Conservation (phyloP, 805 yeast species). For the Brettanomyces bruxellensis region DNA sequence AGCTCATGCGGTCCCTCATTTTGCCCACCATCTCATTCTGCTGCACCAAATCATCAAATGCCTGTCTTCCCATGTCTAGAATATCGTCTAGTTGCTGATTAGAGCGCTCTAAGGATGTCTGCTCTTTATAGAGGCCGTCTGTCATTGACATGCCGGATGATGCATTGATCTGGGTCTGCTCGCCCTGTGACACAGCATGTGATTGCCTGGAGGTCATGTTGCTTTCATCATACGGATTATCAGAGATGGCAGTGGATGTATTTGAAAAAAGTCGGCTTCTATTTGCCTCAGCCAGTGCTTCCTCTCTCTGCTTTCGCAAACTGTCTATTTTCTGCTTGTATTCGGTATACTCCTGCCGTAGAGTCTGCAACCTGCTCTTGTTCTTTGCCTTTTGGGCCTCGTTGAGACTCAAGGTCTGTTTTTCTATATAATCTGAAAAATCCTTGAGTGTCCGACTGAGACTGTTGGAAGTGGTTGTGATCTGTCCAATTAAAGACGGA, state of each 20-base stretch:
- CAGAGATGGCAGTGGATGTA: constrained; percentile 23
- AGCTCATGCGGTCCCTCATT: constrained; percentile 55
- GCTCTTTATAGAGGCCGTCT: constrained; percentile 66
- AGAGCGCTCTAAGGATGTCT: constrained; percentile 50
- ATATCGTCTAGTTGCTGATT: constrained; percentile 82
- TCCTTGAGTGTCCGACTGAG: constrained; percentile 62
- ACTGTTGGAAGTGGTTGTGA: constrained; percentile 71
- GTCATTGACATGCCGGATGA: constrained; percentile 29
- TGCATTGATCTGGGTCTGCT: constrained; percentile 6
- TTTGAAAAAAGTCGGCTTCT: constrained; percentile 41
- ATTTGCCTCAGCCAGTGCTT: constrained; percentile 34
- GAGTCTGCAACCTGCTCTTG: constrained; percentile 49
- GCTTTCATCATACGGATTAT: constrained; percentile 40
- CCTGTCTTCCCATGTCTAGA: constrained; percentile 78
- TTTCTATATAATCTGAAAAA: constrained; percentile 31
- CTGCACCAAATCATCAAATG: constrained; percentile 77
- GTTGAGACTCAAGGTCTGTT: constrained; percentile 41
- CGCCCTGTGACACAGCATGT: constrained; percentile 2
- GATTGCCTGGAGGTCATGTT: constrained; percentile 13
- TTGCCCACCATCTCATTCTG: constrained; percentile 66
- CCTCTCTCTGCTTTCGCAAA: constrained; percentile 51
- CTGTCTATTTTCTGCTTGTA: constrained; percentile 41
- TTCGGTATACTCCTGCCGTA: constrained; percentile 39
- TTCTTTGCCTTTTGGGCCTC: constrained; percentile 48
- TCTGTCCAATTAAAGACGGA: constrained; percentile 50